phyloP scores from a whole-genome alignment of 768 basidiomycete genomes.

The Kwoniella dejecticola region DNA sequence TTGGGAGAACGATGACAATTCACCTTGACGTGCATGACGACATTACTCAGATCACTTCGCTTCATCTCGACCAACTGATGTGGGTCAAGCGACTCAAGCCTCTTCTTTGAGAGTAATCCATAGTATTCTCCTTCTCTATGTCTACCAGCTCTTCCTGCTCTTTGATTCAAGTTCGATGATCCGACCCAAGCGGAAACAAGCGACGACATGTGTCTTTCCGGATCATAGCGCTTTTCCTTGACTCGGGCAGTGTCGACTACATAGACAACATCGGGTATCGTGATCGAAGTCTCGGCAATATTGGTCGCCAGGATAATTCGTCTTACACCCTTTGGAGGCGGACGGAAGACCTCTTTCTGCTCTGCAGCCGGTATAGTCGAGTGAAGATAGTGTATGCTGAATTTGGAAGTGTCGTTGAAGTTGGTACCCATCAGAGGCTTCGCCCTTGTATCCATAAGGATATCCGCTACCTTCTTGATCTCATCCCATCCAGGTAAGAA shows the following conservation, averaged over 20 bases:
- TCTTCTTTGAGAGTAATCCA: conserved; percentile 71
- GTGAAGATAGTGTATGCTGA: conserved; percentile 77
- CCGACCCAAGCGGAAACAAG: conserved; percentile 91
- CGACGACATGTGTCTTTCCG: conserved; percentile 81
- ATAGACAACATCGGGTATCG: conserved; percentile 92
- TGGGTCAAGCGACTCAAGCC: conserved; percentile 66
- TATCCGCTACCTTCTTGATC: conserved; percentile 70
- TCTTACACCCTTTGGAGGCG: conserved; percentile 73
- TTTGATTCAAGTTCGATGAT: conserved; percentile 82
- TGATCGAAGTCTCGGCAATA: conserved; percentile 92
- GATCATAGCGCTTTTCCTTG: conserved; percentile 88
- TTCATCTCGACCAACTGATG: conserved; percentile 96
- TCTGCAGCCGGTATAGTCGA: conserved; percentile 85
- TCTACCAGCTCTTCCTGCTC: conserved; percentile 88
- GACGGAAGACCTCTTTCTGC: conserved; percentile 85
- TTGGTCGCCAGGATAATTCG: conserved; percentile 91
- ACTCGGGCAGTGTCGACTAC: conserved; percentile 87
- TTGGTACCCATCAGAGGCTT: conserved; percentile 62
- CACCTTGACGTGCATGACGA: conserved; percentile 91
- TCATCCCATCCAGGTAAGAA: conserved; percentile 68
- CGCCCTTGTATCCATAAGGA: conserved; percentile 62
- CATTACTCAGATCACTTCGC: conserved; percentile 80
- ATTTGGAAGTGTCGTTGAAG: conserved; percentile 65
- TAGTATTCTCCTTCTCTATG: conserved; percentile 89
- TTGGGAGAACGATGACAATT: too few species aligned